Percentiles rank a stretch among this genome's conserved stretches.
Evolutionary conservation across 169 alveolate genomes (phyloP).

Genomic region (Plasmodium berghei): DNA sequence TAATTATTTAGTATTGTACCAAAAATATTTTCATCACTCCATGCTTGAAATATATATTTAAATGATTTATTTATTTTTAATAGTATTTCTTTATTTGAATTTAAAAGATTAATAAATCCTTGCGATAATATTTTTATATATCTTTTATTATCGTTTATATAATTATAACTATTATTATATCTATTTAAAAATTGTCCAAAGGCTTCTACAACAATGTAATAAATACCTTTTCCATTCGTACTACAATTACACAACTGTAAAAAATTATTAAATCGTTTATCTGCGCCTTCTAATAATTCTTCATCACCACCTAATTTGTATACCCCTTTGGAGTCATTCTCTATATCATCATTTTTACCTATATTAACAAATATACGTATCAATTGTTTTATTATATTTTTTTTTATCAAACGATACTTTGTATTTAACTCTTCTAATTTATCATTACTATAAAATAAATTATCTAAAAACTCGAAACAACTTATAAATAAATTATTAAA

Average conservation of each 20-base stretch:
- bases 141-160: constrained; percentile 21
- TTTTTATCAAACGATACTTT: constrained; percentile 51
- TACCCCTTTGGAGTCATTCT: background rate
- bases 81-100: constrained; percentile 31
- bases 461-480: constrained; percentile 45
- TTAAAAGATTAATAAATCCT: constrained; percentile 30
- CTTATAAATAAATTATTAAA: constrained; percentile 37
- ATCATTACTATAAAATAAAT: constrained; percentile 62
- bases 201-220: constrained; percentile 52
- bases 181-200: constrained; percentile 35
- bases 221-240: background rate
- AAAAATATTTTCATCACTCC: constrained; percentile 48
- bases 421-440: constrained; percentile 11
- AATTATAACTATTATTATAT: background rate
- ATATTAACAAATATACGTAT: background rate
- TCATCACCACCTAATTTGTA: background rate
- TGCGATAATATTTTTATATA: constrained; percentile 26
- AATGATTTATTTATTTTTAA: constrained; percentile 66
- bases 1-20: constrained; percentile 22
- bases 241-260: constrained; percentile 4
- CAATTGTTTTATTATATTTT: constrained; percentile 28
- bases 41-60: constrained; percentile 54
- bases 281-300: background rate
- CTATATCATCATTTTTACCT: background rate
- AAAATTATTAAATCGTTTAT: background rate